Base-by-base conservation (phyloP, 2,329 filamentous ascomycete genomes). In the Colletotrichum chlorophyti region DNA sequence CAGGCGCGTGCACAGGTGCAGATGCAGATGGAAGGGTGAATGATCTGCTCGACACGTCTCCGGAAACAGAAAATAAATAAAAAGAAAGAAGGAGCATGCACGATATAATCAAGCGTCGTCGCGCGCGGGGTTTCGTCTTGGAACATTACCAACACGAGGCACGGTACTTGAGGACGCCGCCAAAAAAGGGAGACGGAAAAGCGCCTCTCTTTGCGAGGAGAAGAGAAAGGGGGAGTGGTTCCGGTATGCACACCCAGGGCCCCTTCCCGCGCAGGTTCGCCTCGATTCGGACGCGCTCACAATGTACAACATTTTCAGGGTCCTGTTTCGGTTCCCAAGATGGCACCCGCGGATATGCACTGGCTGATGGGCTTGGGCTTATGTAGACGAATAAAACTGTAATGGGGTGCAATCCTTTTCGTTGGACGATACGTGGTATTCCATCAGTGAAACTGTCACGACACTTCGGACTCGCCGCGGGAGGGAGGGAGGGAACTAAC, bases 371-470 rank as follows among this genome's bases (percentile, higher is more conserved):
- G 54, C 41, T 57, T 63, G 57, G 61, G 59, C 41, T 57, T 63
- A 60, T 59, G 59, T 63, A 63, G 61, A 62, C 48, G 59, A 62
- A 62, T 55, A 53, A 61, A 58, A 61, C 29, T 60, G 58, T 60
- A 58, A 60, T 60, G 12, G 46, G 58, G 45, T 46, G 35, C 57
- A 58, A 24, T 41, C n/a, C 11, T 24, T 41, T 23, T 23, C 14
- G 35, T 38, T 19, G 34, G 9, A 8, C 6, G n/a, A n/a, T n/a
- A n/a, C n/a, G n/a, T n/a, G n/a, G n/a, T n/a, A n/a, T n/a, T n/a
- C n/a, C n/a, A n/a, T n/a, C n/a, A n/a, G n/a, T n/a, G n/a, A n/a
- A n/a, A n/a, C n/a, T n/a, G n/a, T n/a, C n/a, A n/a, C n/a, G n/a
- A n/a, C n/a, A n/a, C n/a, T n/a, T n/a, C n/a, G n/a, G n/a, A n/a